These are phyloP conservation scores for Inga laurina DNA, from an alignment of 306 rosid species.

Conservation along the genomic window DNA sequence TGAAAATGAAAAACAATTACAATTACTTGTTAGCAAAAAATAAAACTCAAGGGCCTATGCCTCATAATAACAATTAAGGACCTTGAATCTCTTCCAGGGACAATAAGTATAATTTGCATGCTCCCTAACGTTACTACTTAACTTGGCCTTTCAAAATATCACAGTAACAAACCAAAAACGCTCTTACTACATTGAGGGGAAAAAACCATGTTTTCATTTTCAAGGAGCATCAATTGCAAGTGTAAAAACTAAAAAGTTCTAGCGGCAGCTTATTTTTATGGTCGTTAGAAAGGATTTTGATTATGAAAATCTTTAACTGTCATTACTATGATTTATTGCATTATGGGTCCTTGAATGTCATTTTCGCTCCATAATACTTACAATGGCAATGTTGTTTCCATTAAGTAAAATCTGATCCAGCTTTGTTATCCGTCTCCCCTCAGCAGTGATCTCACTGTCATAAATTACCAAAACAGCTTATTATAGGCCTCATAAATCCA, in stretches of 20 bases:
- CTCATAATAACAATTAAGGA: not conserved
- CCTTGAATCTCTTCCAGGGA: not conserved
- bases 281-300: not conserved
- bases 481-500: not conserved
- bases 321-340: not conserved
- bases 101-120: not conserved
- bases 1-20: not conserved
- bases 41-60: not conserved
- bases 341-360: not conserved
- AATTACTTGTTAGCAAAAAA: not conserved
- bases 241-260: too few relatives aligned
- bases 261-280: too few relatives aligned
- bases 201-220: not conserved
- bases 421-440: constrained; percentile 97
- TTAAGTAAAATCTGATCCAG: constrained; percentile 95
- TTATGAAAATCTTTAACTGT: not conserved
- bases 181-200: not conserved
- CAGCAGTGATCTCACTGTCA: constrained; percentile 86
- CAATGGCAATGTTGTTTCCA: constrained; percentile 99
- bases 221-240: too few relatives aligned
- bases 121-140: not conserved
- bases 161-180: not conserved
- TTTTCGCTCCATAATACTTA: constrained; percentile 46
- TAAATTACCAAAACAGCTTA: constrained; percentile 31
- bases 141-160: not conserved